Base-by-base conservation (phyloP, 1,139 yeast species). In the Debaryomycetaceae sp. region DNA sequence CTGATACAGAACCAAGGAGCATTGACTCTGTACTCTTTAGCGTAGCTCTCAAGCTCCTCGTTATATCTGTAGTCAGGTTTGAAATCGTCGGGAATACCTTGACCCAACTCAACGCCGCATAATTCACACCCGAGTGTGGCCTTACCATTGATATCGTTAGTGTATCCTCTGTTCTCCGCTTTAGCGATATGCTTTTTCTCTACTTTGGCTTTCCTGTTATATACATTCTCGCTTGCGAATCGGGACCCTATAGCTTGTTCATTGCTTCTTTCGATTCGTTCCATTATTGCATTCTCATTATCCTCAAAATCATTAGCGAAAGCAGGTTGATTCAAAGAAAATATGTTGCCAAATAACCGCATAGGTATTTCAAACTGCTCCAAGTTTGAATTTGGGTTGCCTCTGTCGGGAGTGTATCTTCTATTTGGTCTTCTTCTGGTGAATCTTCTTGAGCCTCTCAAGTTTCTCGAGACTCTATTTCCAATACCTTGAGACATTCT, bases 81-180 rank as follows among this genome's bases (percentile, higher is more conserved):
- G 53, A 76, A 83, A 22, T 69, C 78, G 0, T 58, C 64, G 0
- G 90, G 84, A 4, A 86, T 76, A 0, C 96, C 97, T 43, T 73
- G 79, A 4, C 95, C 95, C 14, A 89, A 66, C 6, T 70, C 75
- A 1, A 80, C 74, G 1, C 87, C 89, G 65, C 97, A 89, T 40
- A 85, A 63, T 38, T 79, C 80, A 64, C 97, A 89, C 1, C 81
- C 74, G 11, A 78, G 63, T 17, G 65, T 51, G 8, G 54, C 51
- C 5, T 52, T 58, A 0, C 64, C 52, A 1, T 62, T 52, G 13
- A 78, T 66, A 37, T 65, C 66, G 40, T 73, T 78, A 5, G 76
- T 69, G 50, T 70, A 72, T 0, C 68, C 70, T 6, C 48, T 41
- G 1, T 47, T 45, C 43, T 64, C 68, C 4, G 47, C 44, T 39